Evolutionary conservation across 805 yeast species (phyloP).

Genomic region (Cyberlindnera saturnus): DNA sequence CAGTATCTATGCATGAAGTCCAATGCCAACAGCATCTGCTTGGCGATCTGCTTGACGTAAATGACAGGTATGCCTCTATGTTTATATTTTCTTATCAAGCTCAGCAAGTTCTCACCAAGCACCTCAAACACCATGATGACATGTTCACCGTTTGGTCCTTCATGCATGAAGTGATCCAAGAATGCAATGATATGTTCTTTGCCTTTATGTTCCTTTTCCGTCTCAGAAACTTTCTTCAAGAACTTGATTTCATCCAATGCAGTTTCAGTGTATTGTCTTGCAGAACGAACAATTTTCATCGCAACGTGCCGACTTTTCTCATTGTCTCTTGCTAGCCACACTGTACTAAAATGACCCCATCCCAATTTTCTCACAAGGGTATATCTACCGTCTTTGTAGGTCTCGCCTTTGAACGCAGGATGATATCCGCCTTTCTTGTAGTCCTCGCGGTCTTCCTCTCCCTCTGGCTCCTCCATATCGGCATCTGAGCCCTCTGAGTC

Average conservation of each 20-base stretch:
- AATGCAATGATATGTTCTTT: constrained; percentile 74
- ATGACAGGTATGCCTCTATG: constrained; percentile 75
- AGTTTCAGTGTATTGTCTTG: constrained; percentile 85
- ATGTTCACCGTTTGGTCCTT: constrained; percentile 89
- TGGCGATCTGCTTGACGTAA: constrained; percentile 76
- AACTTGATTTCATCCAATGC: constrained; percentile 90
- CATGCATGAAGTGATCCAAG: constrained; percentile 77
- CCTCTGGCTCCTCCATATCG: constrained; percentile 34
- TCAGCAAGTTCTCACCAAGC: constrained; percentile 86
- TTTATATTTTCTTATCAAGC: constrained; percentile 70
- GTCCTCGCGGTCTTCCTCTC: constrained; percentile 84
- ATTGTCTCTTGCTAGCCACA: constrained; percentile 76
- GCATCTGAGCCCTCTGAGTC: constrained; percentile 20
- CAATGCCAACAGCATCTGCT: constrained; percentile 66
- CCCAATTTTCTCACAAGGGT: constrained; percentile 84
- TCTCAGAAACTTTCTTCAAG: constrained; percentile 57
- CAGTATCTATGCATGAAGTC: constrained; percentile 68
- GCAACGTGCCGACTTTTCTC: constrained; percentile 75
- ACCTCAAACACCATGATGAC: constrained; percentile 97
- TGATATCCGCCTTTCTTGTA: constrained; percentile 94
- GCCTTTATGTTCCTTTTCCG: constrained; percentile 69
- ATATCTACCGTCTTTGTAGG: constrained; percentile 70
- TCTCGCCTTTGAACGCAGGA: constrained; percentile 86
- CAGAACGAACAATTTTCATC: constrained; percentile 87
- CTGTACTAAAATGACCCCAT: constrained; percentile 98